Conservation (phyloP, 306 rosid species). For the Corylus americana region DNA sequence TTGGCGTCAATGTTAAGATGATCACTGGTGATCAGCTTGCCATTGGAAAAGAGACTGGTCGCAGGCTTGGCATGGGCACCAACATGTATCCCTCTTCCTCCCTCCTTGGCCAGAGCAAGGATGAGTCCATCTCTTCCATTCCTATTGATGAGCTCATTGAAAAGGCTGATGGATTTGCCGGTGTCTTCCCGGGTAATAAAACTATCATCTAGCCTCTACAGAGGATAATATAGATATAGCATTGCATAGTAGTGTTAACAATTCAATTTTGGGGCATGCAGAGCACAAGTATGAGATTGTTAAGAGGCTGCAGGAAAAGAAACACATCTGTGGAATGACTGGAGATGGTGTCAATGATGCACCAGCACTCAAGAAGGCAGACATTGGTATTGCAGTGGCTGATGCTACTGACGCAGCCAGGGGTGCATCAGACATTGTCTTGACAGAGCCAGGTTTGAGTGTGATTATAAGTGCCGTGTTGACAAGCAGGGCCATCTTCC, state of each 20-base stretch:
- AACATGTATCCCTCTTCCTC: slow-evolving; percentile 95
- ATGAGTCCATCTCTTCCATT: slow-evolving; percentile 58
- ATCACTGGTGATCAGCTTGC: slow-evolving; percentile 98
- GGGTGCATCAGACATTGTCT: slow-evolving; percentile 90
- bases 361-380: slow-evolving; percentile 88
- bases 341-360: slow-evolving; percentile 98
- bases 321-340: slow-evolving; percentile 87
- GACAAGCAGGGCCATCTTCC: slow-evolving; percentile 94
- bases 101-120: slow-evolving; percentile 73
- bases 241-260: not conserved
- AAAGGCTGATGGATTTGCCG: slow-evolving; percentile 96
- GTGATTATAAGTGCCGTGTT: slow-evolving; percentile 86
- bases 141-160: slow-evolving; percentile 88
- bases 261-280: slow-evolving; percentile 27
- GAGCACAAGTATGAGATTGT: slow-evolving; percentile 96
- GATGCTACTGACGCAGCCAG: slow-evolving; percentile 96
- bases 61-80: slow-evolving; percentile 98
- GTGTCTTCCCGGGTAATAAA: slow-evolving; percentile 87
- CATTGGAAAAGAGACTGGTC: slow-evolving; percentile 91
- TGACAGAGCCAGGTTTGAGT: slow-evolving; percentile 89
- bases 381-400: slow-evolving; percentile 92
- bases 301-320: slow-evolving; percentile 69
- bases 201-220: not conserved
- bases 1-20: slow-evolving; percentile 94
- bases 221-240: not conserved